Percentiles rank a stretch among this genome's conserved stretches.
These are phyloP conservation scores for Saussurea involucrata DNA, from an alignment of 129 eudicot genomes.

Conservation along the genomic window DNA sequence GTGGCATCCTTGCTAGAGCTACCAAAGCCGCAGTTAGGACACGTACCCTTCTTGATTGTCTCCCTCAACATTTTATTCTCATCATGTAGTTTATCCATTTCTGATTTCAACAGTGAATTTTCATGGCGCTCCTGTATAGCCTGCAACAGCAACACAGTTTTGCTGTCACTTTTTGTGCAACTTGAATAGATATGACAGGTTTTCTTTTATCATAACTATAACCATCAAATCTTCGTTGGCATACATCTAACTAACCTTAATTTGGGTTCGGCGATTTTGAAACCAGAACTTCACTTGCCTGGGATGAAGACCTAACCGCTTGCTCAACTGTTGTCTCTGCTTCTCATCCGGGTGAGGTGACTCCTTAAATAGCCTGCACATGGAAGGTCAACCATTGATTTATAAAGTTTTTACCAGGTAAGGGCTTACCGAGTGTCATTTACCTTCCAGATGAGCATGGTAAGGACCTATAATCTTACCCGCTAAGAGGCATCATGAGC, in stretches of 20 bases:
- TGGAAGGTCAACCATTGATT: constrained; percentile 9
- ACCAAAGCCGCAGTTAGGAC: constrained; percentile 80
- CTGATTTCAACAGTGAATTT: constrained; percentile 77
- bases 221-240: constrained; percentile 4
- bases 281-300: constrained; percentile 99
- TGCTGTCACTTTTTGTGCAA: neutral
- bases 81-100: constrained; percentile 77
- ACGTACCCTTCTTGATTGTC: constrained; percentile 47
- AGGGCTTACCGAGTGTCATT: no score
- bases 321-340: constrained; percentile 91
- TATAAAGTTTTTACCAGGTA: no score
- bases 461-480: no score
- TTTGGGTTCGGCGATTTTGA: constrained; percentile 98
- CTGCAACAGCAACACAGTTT: constrained; percentile 44
- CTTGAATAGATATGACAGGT: neutral
- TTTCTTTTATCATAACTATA: neutral
- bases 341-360: constrained; percentile 99
- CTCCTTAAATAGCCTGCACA: constrained; percentile 85
- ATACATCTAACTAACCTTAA: constrained; percentile 56
- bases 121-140: constrained; percentile 99
- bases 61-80: constrained; percentile 78
- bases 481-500: no score
- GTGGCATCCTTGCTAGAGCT: constrained; percentile 44
- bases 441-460: no score
- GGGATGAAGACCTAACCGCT: constrained; percentile 90